A percentile compares a stretch with the other conserved stretches of the same genome.
These are phyloP conservation scores for Penicillium bovifimosum DNA, from an alignment of 495 filamentous ascomycete genomes.

Conservation along the genomic window DNA sequence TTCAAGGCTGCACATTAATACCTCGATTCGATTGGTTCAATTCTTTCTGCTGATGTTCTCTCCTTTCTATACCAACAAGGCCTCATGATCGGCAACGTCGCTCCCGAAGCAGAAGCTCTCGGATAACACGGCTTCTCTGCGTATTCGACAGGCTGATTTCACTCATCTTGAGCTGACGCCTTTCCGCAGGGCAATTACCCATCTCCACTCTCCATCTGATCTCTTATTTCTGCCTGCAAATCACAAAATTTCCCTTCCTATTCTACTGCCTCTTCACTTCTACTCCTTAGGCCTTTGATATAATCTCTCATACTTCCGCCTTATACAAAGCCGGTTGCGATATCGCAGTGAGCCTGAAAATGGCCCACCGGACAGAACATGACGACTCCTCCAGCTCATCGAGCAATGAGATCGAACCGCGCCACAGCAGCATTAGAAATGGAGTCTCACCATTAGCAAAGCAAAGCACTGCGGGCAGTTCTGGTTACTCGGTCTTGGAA, in stretches of 20 bases:
- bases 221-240: not conserved
- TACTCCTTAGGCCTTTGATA: too few relatives aligned
- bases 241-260: not conserved
- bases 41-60: too few relatives aligned
- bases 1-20: too few relatives aligned
- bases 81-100: too few relatives aligned
- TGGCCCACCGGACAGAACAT: constrained; percentile 21
- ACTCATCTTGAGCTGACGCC: too few relatives aligned
- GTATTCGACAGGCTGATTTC: too few relatives aligned
- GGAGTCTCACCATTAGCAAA: constrained; percentile 23
- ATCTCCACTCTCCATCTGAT: too few relatives aligned
- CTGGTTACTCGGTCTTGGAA: constrained; percentile 33
- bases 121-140: too few relatives aligned
- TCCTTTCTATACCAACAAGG: too few relatives aligned
- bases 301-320: not conserved
- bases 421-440: constrained; percentile 4
- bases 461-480: constrained; percentile 34
- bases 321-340: not conserved
- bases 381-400: constrained; percentile 18
- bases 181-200: too few relatives aligned
- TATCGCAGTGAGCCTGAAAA: not conserved
- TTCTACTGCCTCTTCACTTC: not conserved
- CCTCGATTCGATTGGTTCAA: too few relatives aligned
- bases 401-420: constrained; percentile 19
- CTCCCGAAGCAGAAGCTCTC: too few relatives aligned